phyloP scores from a whole-genome alignment of 2,329 filamentous ascomycete species.

The Scopulariopsis brevicaulis region DNA sequence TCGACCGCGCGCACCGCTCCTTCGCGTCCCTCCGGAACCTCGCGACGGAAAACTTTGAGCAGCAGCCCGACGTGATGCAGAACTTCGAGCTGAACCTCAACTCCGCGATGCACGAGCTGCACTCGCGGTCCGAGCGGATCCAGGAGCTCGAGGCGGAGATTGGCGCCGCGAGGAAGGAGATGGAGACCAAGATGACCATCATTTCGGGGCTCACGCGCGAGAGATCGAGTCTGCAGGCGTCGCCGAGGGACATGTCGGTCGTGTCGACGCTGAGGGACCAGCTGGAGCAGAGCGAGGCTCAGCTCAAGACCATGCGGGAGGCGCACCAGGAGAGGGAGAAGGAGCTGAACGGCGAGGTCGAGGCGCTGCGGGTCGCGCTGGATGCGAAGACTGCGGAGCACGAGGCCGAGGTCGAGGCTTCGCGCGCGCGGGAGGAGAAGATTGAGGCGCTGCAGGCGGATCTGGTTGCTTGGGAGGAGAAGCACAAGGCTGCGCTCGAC shows the following conservation, averaged over 20 bases:
- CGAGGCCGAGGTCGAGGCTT: constrained; percentile 11
- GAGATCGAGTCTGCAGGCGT: constrained; percentile 73
- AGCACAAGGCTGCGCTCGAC: constrained; percentile 60
- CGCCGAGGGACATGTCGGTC: constrained; percentile 83
- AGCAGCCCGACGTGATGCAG: constrained; percentile 73
- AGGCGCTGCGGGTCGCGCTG: constrained; percentile 50
- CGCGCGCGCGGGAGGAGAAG: constrained; percentile 36
- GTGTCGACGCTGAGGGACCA: constrained; percentile 81
- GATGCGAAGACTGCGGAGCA: constrained; percentile 13
- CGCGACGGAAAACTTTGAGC: constrained; percentile 74
- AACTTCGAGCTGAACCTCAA: constrained; percentile 89
- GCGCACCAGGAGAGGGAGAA: constrained; percentile 63
- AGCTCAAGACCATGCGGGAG: constrained; percentile 64
- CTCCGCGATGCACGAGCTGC: constrained; percentile 83
- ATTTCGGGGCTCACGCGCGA: constrained; percentile 91
- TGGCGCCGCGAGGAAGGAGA: constrained; percentile 76
- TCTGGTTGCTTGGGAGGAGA: constrained; percentile 61
- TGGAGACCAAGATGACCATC: constrained; percentile 93
- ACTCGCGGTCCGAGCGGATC: constrained; percentile 76
- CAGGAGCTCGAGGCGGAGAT: constrained; percentile 83
- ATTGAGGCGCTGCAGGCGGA: constrained; percentile 60
- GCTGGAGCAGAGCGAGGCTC: constrained; percentile 73
- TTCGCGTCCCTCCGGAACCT: constrained; percentile 85
- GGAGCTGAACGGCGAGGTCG: constrained; percentile 61
- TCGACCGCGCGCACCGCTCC: constrained; percentile 84